Evolutionary conservation across 441 rosid species (phyloP), one percentile per base, ranked within the genome.

Genomic region (Jatropha podagrica): DNA sequence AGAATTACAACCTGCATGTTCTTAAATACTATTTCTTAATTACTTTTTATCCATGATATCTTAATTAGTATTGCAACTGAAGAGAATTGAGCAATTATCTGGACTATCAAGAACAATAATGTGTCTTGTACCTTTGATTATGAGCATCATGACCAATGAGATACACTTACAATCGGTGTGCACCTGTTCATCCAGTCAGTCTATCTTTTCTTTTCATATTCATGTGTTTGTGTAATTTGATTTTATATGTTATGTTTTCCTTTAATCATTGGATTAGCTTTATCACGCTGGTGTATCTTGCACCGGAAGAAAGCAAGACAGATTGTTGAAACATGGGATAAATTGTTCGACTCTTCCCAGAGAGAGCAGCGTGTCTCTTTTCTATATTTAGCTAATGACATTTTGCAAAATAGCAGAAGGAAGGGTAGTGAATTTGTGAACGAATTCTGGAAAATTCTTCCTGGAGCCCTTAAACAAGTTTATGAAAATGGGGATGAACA

Each of bases 361-460:
- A 86, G 67, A 74, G 88, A 83, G 62, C 85, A 86, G 76, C 76
- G 86, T 66, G 78, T 86, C 69, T 77, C 86, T 68, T 82, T 85
- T 70, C 84, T 86, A 15, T 86, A 85, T 77, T 72, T 86, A 81
- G 86, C 88, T 2, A 85, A 86, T 79, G 90, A 86, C 80, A 86
- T 86, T 55, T 70, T 86, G 78, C 90, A 86, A 79, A 84, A 80
- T 69, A 84, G 88, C 56, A 77, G 79, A 80, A 81, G 86, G 63
- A 85, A 83, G 73, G 90, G 90, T 69, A 81, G 82, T 52, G 90
- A 86, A 74, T 86, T 83, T 76, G 88, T 87, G 64, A 85, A 85
- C 79, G 90, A 87, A 65, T 87, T 87, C 69, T 85, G 90, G 90
- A 87, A 87, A 81, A 85, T 81, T 76, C 88, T 87, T 59, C 90